These are phyloP conservation scores for Ogataea nakhonphanomensis DNA, from an alignment of 805 yeast species.

Conservation along the genomic window DNA sequence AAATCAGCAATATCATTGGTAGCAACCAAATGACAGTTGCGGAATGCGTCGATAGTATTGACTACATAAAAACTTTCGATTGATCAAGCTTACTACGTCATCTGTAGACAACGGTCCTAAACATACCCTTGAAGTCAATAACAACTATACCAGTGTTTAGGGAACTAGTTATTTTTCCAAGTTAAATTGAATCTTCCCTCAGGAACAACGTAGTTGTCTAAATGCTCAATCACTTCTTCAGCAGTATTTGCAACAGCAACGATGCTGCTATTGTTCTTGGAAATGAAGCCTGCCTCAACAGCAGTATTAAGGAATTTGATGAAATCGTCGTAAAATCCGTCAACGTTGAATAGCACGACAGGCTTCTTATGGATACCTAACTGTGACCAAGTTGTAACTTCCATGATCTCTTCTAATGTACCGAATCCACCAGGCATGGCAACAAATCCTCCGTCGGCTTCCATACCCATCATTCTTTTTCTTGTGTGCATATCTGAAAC, in stretches of 20 bases:
- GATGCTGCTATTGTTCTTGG: conserved; percentile 61
- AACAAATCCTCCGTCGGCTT: conserved; percentile 74
- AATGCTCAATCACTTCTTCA: conserved; percentile 61
- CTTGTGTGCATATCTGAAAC: conserved; percentile 90
- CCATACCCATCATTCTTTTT: conserved; percentile 80
- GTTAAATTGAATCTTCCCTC: conserved; percentile 70
- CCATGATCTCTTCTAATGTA: conserved; percentile 85
- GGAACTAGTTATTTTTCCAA: conserved; percentile 45
- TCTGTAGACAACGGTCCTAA: background rate
- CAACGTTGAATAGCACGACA: conserved; percentile 68
- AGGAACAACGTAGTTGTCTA: conserved; percentile 61
- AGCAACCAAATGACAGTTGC: conserved; percentile 71
- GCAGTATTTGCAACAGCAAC: conserved; percentile 65
- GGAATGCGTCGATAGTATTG: conserved; percentile 66
- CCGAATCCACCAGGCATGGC: conserved; percentile 95
- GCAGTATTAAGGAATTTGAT: conserved; percentile 59
- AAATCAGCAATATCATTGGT: conserved; percentile 53
- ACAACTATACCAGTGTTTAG: background rate
- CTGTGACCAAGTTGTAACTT: conserved; percentile 88
- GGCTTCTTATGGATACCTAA: conserved; percentile 83
- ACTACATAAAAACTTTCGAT: conserved; percentile 45
- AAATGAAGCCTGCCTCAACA: conserved; percentile 63
- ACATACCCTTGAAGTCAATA: background rate
- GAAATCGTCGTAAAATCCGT: conserved; percentile 77
- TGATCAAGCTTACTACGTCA: background rate